These are phyloP conservation scores for Cryomyces antarcticus DNA, from an alignment of 495 filamentous ascomycete genomes.

Conservation along the genomic window DNA sequence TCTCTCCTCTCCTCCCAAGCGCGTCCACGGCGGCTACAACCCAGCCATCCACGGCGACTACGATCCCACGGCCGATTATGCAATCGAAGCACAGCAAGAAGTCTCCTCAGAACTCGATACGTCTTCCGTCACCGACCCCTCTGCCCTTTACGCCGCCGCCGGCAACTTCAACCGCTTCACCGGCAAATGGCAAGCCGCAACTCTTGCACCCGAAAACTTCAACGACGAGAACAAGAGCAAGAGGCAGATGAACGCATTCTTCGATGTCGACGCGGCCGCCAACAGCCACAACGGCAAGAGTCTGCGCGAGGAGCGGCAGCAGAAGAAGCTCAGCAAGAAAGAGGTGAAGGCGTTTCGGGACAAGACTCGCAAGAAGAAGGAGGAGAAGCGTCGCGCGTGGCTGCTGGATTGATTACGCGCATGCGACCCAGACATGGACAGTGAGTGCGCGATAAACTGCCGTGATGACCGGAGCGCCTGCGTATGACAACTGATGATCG, in stretches of 20 bases:
- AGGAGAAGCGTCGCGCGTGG: constrained; percentile 88
- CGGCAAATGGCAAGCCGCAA: constrained; percentile 53
- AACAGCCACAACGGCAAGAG: constrained; percentile 84
- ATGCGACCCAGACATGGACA: background rate
- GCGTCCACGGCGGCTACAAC: constrained; percentile 57
- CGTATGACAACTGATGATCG: too few relatives aligned
- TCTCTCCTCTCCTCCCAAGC: background rate
- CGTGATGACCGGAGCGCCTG: too few relatives aligned
- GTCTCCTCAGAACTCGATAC: constrained; percentile 10
- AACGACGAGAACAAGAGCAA: constrained; percentile 76
- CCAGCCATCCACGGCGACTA: constrained; percentile 91
- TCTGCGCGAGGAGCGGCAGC: constrained; percentile 71
- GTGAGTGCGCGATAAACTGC: too few relatives aligned
- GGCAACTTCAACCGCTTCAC: constrained; percentile 86
- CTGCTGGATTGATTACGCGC: constrained; percentile 43
- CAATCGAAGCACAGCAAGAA: constrained; percentile 24
- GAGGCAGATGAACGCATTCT: constrained; percentile 85
- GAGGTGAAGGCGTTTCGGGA: constrained; percentile 60
- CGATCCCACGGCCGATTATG: constrained; percentile 84
- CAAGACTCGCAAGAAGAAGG: constrained; percentile 59
- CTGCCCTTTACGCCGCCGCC: constrained; percentile 34
- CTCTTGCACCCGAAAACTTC: constrained; percentile 48
- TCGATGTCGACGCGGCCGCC: constrained; percentile 93
- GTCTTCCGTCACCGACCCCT: constrained; percentile 6
- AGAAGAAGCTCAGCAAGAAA: constrained; percentile 70